Conservation (phyloP, 1,284 basidiomycete genomes). For the Rugosomyces carneus region DNA sequence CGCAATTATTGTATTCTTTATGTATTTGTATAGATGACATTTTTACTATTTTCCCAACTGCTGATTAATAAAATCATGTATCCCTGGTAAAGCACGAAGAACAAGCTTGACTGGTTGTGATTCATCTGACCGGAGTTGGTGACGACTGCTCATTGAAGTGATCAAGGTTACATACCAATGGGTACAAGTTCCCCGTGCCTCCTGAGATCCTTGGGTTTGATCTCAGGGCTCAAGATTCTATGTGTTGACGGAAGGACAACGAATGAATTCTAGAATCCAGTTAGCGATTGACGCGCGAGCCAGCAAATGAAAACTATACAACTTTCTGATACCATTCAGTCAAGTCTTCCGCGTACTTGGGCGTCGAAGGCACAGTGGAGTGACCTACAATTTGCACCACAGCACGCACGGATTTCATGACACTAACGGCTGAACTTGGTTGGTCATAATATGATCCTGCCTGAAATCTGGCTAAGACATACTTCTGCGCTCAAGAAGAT, state of each 20-base stretch:
- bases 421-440: conserved; percentile 33
- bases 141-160: neutral
- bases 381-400: conserved; percentile 76
- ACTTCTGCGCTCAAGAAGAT: conserved; percentile 70
- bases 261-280: conserved; percentile 48
- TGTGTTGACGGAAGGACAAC: conserved; percentile 59
- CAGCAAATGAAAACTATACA: conserved; percentile 9
- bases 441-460: conserved; percentile 7
- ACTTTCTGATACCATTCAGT: conserved; percentile 64
- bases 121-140: conserved; percentile 40
- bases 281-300: conserved; percentile 10
- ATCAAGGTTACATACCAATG: conserved; percentile 38
- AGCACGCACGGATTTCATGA: conserved; percentile 59
- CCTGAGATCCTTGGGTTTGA: conserved; percentile 43
- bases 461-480: conserved; percentile 18
- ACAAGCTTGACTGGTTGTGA: conserved; percentile 57
- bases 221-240: conserved; percentile 39
- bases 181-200: conserved; percentile 55
- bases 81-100: conserved; percentile 52
- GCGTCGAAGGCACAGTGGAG: conserved; percentile 48
- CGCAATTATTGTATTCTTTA: too few species aligned
- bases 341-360: conserved; percentile 45
- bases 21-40: too few species aligned
- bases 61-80: conserved; percentile 45
- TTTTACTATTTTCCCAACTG: conserved; percentile 14